Evolutionary conservation across 352 stramenopile species (phyloP), one percentile per base, ranked within the genome.

Genomic region (Phytophthora hybrid): DNA sequence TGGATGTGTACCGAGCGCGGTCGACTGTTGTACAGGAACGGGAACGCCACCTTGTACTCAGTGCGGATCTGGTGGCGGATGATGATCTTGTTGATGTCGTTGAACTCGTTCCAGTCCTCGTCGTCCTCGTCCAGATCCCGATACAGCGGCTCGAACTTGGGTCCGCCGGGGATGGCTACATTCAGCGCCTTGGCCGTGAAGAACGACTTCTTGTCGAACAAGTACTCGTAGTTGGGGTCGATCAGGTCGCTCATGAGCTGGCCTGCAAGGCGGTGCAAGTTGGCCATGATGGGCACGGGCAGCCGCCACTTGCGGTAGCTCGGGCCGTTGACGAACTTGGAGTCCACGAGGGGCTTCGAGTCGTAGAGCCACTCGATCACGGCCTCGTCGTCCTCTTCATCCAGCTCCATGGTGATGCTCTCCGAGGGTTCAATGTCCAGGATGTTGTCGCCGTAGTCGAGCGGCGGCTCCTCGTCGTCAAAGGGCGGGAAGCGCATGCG

Each of bases 71-170:
- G 97, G 79, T 99, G 92, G 8, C 98, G 96, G 73, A 99, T 99
- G 78, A 99, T 99, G 77, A 99, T 99, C 84, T 99, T 99, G 83
- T 99, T 99, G 78, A 99, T 99, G 81, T 99, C 98, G 73, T 99
- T 99, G 84, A 99, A 99, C 79, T 99, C 98, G 87, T 99, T 99
- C 98, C 98, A 99, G 85, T 99, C 98, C 71, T 99, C 98, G 66
- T 99, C 98, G 60, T 99, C 97, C 55, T 99, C 95, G 63, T 99
- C 97, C 11, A 98, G 73, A 81, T 99, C 98, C n/a, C 97, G 93
- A 76, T 98, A 99, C 18, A 99, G 84, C 14, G 98, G 98, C 81
- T 99, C 98, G 75, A 99, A 99, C 86, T 99, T 99, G 14, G 98
- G 98, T 9, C 98, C 98, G 34, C 98, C 98, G 0, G 98, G 98